phyloP scores from a whole-genome alignment of 2,329 filamentous ascomycete genomes.

The Claviceps arundinis region DNA sequence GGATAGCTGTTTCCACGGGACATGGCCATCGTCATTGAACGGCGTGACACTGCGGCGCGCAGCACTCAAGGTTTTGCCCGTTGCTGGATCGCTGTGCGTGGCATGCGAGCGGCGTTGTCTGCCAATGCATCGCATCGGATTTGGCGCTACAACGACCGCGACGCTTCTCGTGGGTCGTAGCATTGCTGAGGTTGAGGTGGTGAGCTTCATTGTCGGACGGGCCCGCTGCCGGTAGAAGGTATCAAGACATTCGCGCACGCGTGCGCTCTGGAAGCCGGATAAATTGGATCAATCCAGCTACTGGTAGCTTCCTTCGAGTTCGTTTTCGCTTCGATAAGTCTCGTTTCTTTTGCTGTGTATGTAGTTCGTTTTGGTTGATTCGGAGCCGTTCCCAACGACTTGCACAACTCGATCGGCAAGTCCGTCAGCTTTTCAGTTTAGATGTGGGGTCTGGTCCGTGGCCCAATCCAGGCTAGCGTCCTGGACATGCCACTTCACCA shows the following conservation, averaged over 20 bases:
- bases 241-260: neutral
- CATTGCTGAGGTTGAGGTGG: constrained; percentile 18
- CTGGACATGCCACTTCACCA: constrained; percentile 30
- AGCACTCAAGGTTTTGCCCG: constrained; percentile 24
- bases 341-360: neutral
- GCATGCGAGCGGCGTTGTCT: constrained; percentile 35
- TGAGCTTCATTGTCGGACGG: constrained; percentile 33
- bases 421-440: neutral
- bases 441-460: constrained; percentile 14
- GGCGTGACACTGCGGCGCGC: constrained; percentile 63
- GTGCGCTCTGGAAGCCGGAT: too few species aligned
- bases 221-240: constrained; percentile 19
- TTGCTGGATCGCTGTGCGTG: constrained; percentile 36
- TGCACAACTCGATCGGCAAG: neutral
- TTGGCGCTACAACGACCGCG: constrained; percentile 9
- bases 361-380: neutral
- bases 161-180: constrained; percentile 19
- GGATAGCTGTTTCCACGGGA: constrained; percentile 70
- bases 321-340: neutral
- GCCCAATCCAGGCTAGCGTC: constrained; percentile 22
- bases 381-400: neutral
- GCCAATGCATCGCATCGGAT: neutral
- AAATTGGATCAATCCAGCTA: neutral
- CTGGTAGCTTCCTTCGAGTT: constrained; percentile 4
- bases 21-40: constrained; percentile 71